A percentile compares a stretch with the other conserved stretches of the same genome.
phyloP scores from a whole-genome alignment of 2,329 filamentous ascomycete genomes.

The Venturia oleaginea region DNA sequence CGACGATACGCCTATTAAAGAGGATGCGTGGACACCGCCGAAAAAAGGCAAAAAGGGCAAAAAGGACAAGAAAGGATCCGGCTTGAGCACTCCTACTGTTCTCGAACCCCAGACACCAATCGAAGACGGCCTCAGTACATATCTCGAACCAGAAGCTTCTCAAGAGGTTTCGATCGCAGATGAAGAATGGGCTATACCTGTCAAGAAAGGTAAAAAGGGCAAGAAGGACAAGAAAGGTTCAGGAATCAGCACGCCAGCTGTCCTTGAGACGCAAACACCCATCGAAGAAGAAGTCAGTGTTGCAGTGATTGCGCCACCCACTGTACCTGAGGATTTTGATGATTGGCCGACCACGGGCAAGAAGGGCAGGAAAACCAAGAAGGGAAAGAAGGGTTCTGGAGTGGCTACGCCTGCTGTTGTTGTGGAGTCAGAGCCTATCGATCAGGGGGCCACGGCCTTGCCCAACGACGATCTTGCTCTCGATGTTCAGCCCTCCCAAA shows the following conservation, averaged over 20 bases:
- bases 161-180: conserved; percentile 29
- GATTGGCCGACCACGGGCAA: conserved; percentile 57
- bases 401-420: neutral
- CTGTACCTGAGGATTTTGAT: conserved; percentile 36
- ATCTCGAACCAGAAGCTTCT: conserved; percentile 25
- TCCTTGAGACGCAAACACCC: neutral
- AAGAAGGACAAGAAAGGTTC: conserved; percentile 76
- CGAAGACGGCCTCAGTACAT: neutral
- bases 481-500: neutral
- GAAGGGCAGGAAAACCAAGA: conserved; percentile 96
- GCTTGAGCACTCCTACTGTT: neutral
- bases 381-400: conserved; percentile 59
- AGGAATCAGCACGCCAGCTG: neutral
- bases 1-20: conserved; percentile 27
- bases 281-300: neutral
- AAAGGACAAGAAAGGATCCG: conserved; percentile 15
- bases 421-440: neutral
- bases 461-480: too few relatives aligned
- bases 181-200: conserved; percentile 49
- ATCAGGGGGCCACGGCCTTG: neutral
- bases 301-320: conserved; percentile 23
- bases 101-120: neutral
- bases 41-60: conserved; percentile 59
- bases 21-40: conserved; percentile 76
- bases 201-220: conserved; percentile 89